Evolutionary conservation across 768 basidiomycete genomes (phyloP), one percentile per base, ranked within the genome.

Genomic region (Xerocomellus intermedius): DNA sequence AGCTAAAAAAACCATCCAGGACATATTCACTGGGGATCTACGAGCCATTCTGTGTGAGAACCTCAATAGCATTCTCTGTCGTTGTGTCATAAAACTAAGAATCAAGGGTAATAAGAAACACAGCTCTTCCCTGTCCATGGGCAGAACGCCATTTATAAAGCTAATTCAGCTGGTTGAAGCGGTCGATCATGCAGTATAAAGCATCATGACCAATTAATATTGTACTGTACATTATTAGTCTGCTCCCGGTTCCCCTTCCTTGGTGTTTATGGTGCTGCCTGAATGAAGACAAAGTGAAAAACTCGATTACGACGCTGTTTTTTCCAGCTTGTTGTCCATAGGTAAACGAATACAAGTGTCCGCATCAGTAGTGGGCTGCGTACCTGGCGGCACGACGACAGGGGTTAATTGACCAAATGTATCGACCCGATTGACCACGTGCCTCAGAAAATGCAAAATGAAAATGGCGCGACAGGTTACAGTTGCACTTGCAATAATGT

Each of bases 321-420:
- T 43, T 3, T 3, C 24, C 5, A 22, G 2, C 8, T 16, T 4
- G 42, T 12, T 17, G n/a, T 44, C 26, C 6, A 28, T 5, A 9
- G 9, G 22, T 8, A 28, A 43, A 43, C 24, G 17, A 16, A 6
- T 1, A n/a, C n/a, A n/a, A n/a, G n/a, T n/a, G n/a, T n/a, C n/a
- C n/a, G n/a, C n/a, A n/a, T n/a, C n/a, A n/a, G n/a, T n/a, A n/a
- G n/a, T n/a, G n/a, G n/a, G n/a, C n/a, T n/a, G n/a, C n/a, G n/a
- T n/a, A n/a, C n/a, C n/a, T n/a, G n/a, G n/a, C n/a, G n/a, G n/a
- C n/a, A n/a, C 30, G 12, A 12, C 10, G 14, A 50, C 47, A 58
- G 57, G 54, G 60, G 59, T 21, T 32, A 52, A 61, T 42, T 56
- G 1, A 41, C 54, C 59, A 60, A 17, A 52, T 56, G 37, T 35